A percentile compares a stretch with the other conserved stretches of the same genome.
Evolutionary conservation across 148 eudicot genomes (phyloP).

Genomic region (Rhododendron mucronatum): DNA sequence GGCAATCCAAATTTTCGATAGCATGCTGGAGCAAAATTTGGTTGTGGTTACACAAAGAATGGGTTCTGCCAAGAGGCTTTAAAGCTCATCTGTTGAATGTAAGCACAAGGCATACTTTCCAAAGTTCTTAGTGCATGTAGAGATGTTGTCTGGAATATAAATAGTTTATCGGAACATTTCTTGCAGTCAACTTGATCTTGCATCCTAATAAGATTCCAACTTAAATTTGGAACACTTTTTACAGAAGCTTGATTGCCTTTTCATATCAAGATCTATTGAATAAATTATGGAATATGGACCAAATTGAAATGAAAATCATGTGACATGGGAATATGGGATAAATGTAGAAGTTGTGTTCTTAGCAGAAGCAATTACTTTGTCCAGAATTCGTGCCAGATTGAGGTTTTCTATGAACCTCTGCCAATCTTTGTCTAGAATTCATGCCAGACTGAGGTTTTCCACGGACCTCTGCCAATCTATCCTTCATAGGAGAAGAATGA

Average conservation of each 20-base stretch:
- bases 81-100: too few relatives aligned
- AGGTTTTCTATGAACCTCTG: not conserved
- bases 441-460: too few relatives aligned
- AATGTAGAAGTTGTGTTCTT: not conserved
- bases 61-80: too few relatives aligned
- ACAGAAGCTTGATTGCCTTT: not conserved
- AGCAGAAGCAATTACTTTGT: not conserved
- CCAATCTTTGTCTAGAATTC: not conserved
- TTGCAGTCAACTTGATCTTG: conserved; percentile 28
- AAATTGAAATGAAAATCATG: not conserved
- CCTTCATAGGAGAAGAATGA: not conserved
- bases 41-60: conserved; percentile 69
- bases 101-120: too few relatives aligned
- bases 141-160: conserved; percentile 47
- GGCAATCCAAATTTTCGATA: conserved; percentile 64
- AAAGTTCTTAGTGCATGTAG: conserved; percentile 68
- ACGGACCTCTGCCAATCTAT: not conserved
- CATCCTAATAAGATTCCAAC: not conserved
- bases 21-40: conserved; percentile 66
- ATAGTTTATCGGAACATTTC: conserved; percentile 21
- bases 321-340: not conserved
- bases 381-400: not conserved
- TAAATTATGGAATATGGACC: not conserved
- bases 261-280: not conserved
- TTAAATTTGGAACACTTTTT: too few relatives aligned